Evolutionary conservation across 202 grass and related monocot genomes (phyloP).

Genomic region (Setaria italica): DNA sequence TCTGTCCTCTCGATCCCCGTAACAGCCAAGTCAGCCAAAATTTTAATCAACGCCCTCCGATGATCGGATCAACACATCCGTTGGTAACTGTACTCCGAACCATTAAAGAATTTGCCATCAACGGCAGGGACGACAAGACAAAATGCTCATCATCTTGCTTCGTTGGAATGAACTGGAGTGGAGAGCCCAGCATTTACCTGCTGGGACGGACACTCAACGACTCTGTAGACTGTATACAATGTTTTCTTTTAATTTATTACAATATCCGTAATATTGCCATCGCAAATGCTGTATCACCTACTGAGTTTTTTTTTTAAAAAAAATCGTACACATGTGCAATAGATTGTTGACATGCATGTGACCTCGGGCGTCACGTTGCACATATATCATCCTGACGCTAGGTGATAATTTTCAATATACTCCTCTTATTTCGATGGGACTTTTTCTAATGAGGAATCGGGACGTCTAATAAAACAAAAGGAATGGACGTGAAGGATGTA

Average conservation of each 20-base stretch:
- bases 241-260: not conserved
- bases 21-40: not conserved
- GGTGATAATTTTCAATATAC: not conserved
- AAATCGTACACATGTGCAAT: not conserved
- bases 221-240: not conserved
- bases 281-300: too few species aligned
- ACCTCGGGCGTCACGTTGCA: not conserved
- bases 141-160: not conserved
- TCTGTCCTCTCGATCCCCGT: constrained; percentile 21
- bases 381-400: not conserved
- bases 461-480: not conserved
- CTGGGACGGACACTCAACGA: not conserved
- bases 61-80: constrained; percentile 17
- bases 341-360: not conserved
- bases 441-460: not conserved
- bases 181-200: constrained; percentile 12
- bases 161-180: not conserved
- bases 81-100: not conserved
- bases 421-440: not conserved
- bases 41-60: not conserved
- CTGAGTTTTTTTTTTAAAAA: too few species aligned
- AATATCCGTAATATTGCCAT: not conserved
- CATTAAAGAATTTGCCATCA: not conserved
- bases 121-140: not conserved
- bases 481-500: not conserved